These are phyloP conservation scores for Telfairia occidentalis DNA, from an alignment of 331 rosid species.

Conservation along the genomic window DNA sequence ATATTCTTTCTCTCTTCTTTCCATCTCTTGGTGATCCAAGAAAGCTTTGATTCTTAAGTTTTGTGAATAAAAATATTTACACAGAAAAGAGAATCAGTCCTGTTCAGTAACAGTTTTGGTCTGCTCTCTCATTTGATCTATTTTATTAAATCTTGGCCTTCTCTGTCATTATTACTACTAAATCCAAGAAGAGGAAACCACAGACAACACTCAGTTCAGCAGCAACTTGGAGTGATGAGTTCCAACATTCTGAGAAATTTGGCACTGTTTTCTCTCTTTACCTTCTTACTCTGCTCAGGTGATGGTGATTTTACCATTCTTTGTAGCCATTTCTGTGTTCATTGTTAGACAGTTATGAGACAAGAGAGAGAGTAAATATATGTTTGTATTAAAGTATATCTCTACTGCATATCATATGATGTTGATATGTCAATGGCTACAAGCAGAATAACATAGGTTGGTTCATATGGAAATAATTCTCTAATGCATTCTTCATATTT, in stretches of 20 bases:
- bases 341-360: not conserved
- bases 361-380: not conserved
- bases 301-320: conserved; percentile 22
- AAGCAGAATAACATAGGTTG: not conserved
- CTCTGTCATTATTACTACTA: conserved; percentile 25
- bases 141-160: conserved; percentile 45
- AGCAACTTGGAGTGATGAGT: conserved; percentile 42
- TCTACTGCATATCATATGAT: not conserved
- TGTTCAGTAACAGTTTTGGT: conserved; percentile 25
- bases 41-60: conserved; percentile 73
- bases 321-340: not conserved
- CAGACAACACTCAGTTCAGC: conserved; percentile 14
- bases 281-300: conserved; percentile 59
- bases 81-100: conserved; percentile 28
- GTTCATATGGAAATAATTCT: not conserved
- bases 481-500: not conserved
- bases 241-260: conserved; percentile 25
- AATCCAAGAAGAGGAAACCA: conserved; percentile 22
- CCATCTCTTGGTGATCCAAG: conserved; percentile 50
- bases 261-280: conserved; percentile 29
- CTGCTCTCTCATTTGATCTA: conserved; percentile 17
- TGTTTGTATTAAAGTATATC: not conserved
- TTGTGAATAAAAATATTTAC: conserved; percentile 24
- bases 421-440: not conserved
- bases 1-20: conserved; percentile 61